Conservation (phyloP, 129 eudicot genomes). For the Rutidosis leptorrhynchoides region DNA sequence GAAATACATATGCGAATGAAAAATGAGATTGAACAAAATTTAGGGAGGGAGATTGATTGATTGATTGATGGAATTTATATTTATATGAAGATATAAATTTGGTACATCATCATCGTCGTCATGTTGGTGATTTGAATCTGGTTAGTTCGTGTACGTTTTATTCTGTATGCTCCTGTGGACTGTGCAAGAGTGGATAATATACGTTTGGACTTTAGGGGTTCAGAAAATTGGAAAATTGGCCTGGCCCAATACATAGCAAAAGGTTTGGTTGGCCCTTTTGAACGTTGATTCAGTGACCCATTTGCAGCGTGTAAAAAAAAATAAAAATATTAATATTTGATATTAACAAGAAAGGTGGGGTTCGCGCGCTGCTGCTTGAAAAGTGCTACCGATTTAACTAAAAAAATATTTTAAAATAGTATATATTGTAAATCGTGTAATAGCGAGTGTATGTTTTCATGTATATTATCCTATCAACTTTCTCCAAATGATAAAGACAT, state of each 20-base stretch:
- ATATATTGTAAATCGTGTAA: too few relatives aligned
- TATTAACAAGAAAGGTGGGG: too few relatives aligned
- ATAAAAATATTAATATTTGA: too few relatives aligned
- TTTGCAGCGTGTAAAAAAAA: too few relatives aligned
- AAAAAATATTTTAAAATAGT: too few relatives aligned
- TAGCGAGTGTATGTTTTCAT: too few relatives aligned
- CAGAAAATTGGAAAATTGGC: neutral
- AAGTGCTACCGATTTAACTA: too few relatives aligned
- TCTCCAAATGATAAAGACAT: too few relatives aligned
- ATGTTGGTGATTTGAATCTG: slow-evolving; percentile 27
- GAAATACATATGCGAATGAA: slow-evolving; percentile 10
- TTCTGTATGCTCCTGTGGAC: slow-evolving; percentile 5
- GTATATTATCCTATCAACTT: too few relatives aligned
- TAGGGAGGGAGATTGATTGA: slow-evolving; percentile 1
- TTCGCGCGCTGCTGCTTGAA: too few relatives aligned
- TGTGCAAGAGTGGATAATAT: slow-evolving; percentile 6
- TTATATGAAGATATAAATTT: slow-evolving; percentile 14
- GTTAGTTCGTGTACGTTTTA: slow-evolving; percentile 19
- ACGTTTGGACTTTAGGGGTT: neutral
- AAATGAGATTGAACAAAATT: slow-evolving; percentile 8
- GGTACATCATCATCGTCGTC: slow-evolving; percentile 14
- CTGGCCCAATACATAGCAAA: neutral
- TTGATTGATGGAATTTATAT: slow-evolving; percentile 2
- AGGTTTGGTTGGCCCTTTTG: too few relatives aligned
- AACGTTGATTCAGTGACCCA: too few relatives aligned